phyloP scores from a whole-genome alignment of 2,329 filamentous ascomycete genomes.

The Aspergillus piperis region DNA sequence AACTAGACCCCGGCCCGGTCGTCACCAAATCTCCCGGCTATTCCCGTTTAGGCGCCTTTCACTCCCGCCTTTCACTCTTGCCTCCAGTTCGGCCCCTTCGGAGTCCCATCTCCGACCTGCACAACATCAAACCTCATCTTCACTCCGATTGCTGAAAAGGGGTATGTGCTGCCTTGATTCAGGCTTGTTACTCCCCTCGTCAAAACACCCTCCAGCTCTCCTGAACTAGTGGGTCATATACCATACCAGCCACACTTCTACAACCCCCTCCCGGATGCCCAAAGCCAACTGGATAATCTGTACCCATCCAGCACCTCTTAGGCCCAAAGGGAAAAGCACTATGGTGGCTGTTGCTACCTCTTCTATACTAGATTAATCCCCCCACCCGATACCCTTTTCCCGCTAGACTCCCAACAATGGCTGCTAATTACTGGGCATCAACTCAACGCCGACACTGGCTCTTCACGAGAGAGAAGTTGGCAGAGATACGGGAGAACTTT shows the following conservation, averaged over 20 bases:
- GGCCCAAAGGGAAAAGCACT: background rate
- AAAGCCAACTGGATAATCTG: background rate
- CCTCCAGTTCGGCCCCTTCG: background rate
- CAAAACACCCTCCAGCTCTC: background rate
- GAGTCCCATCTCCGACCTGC: background rate
- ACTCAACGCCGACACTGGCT: slow-evolving; percentile 90
- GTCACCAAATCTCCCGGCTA: slow-evolving; percentile 33
- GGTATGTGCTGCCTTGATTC: background rate
- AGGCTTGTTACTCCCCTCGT: background rate
- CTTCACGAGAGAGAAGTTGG: slow-evolving; percentile 79
- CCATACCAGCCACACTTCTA: background rate
- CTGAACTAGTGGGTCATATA: background rate
- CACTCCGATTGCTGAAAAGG: background rate
- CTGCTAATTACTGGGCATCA: slow-evolving; percentile 95
- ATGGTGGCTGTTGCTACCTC: slow-evolving; percentile 14
- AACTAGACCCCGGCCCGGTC: slow-evolving; percentile 24
- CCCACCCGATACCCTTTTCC: background rate
- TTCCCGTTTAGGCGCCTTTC: slow-evolving; percentile 27
- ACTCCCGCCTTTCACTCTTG: background rate
- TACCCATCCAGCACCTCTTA: background rate
- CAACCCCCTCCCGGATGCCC: background rate
- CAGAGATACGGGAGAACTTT: slow-evolving; percentile 71
- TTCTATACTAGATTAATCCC: slow-evolving; percentile 3
- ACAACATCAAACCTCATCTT: background rate
- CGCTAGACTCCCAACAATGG: slow-evolving; percentile 58